Conservation (phyloP, 2,329 filamentous ascomycete species). For the Zymoseptoria brevis region DNA sequence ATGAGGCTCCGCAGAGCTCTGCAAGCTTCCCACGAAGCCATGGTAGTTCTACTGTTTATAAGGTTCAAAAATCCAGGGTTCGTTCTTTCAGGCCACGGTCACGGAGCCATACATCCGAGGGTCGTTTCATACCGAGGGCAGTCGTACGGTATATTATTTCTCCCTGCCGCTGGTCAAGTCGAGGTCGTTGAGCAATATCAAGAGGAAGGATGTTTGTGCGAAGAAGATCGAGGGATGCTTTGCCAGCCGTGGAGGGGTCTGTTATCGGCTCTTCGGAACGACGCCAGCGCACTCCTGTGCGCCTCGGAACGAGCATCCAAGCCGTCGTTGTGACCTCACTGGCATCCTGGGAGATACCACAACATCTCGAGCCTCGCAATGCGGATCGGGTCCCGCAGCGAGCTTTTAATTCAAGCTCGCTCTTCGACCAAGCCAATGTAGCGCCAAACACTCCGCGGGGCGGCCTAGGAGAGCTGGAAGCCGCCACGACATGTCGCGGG, state of each 20-base stretch:
- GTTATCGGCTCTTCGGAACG: background rate
- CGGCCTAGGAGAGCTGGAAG: no score
- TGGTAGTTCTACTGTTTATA: constrained; percentile 6
- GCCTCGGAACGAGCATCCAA: background rate
- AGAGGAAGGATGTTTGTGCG: background rate
- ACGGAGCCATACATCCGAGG: background rate
- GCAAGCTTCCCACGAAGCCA: constrained; percentile 20
- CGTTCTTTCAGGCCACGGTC: background rate
- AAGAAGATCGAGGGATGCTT: background rate
- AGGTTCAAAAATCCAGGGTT: background rate
- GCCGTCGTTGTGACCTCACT: background rate
- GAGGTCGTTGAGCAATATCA: background rate
- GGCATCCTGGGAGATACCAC: background rate
- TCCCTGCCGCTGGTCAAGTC: background rate
- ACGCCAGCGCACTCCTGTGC: no score
- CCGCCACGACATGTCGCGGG: no score
- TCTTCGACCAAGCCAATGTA: no score
- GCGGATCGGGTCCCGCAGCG: no score
- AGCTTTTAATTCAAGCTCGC: no score
- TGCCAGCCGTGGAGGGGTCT: background rate
- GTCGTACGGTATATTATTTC: background rate
- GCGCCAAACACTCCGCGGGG: no score
- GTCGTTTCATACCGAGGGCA: background rate
- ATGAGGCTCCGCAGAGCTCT: constrained; percentile 19
- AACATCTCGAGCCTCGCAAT: no score